Conservation (phyloP, 345 rosid genomes). For the Ceriops zippeliana region DNA sequence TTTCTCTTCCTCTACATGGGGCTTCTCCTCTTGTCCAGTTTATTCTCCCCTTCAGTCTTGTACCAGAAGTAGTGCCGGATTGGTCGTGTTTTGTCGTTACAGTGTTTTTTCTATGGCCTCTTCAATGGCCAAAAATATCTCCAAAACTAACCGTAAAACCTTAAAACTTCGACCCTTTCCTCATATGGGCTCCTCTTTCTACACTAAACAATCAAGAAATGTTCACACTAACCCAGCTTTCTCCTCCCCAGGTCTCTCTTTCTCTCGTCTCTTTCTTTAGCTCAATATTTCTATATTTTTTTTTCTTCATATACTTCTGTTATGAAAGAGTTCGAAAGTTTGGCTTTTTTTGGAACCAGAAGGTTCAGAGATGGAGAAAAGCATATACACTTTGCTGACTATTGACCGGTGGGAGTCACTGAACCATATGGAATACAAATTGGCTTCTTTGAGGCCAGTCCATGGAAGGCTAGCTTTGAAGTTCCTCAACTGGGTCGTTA, state of each 20-base stretch:
- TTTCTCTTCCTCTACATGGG: no score
- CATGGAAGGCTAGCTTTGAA: constrained; percentile 86
- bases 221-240: constrained; percentile 17
- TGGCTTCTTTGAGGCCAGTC: constrained; percentile 64
- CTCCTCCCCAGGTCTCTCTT: constrained; percentile 30
- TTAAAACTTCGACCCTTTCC: constrained; percentile 32
- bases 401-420: constrained; percentile 85
- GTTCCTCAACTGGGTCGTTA: constrained; percentile 68
- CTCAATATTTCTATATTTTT: not conserved
- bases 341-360: not conserved
- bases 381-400: constrained; percentile 69
- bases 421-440: constrained; percentile 72
- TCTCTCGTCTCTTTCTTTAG: not conserved
- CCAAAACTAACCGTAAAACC: constrained; percentile 12
- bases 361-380: constrained; percentile 56
- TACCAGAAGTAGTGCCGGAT: no score
- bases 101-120: constrained; percentile 1
- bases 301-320: not conserved
- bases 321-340: not conserved
- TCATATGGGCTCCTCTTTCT: constrained; percentile 19
- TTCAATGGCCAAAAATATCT: constrained; percentile 23
- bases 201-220: constrained; percentile 18
- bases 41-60: no score
- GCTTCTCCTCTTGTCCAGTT: no score
- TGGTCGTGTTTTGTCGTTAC: no score